A percentile compares a stretch with the other conserved stretches of the same genome.
These are phyloP conservation scores for Cyberlindnera meyerae DNA, from an alignment of 805 yeast species.

Conservation along the genomic window DNA sequence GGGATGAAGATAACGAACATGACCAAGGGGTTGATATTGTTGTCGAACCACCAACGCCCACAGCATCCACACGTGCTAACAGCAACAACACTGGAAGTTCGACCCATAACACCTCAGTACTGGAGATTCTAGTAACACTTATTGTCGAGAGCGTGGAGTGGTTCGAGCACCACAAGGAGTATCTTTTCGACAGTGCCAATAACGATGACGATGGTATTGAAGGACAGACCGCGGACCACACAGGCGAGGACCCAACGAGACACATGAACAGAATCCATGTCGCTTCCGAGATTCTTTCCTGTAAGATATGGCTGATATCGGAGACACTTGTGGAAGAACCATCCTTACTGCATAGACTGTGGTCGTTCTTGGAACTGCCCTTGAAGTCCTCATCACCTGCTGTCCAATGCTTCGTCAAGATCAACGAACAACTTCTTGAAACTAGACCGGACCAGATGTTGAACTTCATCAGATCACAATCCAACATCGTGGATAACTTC, in stretches of 20 bases:
- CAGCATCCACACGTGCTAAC: not conserved
- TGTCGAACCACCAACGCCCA: constrained; percentile 1
- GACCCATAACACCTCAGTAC: constrained; percentile 37
- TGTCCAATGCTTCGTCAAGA: constrained; percentile 80
- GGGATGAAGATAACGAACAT: constrained; percentile 14
- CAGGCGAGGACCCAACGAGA: constrained; percentile 18
- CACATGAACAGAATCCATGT: constrained; percentile 40
- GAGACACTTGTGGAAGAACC: constrained; percentile 80
- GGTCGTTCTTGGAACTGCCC: constrained; percentile 66
- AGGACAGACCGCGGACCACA: constrained; percentile 10
- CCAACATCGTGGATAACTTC: constrained; percentile 59
- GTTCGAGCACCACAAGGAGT: constrained; percentile 27
- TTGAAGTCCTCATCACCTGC: constrained; percentile 59
- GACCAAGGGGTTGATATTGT: constrained; percentile 2
- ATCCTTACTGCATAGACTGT: constrained; percentile 57
- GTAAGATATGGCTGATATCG: constrained; percentile 88
- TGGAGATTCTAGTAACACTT: constrained; percentile 40
- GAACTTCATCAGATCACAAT: constrained; percentile 44
- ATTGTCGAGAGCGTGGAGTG: constrained; percentile 38
- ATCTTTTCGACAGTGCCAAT: constrained; percentile 8
- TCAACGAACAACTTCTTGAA: constrained; percentile 80
- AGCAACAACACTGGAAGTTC: no score
- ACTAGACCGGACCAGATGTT: constrained; percentile 69
- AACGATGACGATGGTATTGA: constrained; percentile 6
- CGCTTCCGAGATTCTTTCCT: constrained; percentile 81